Evolutionary conservation across 1,284 basidiomycete species (phyloP).

Genomic region (Ceratobasidium sp.): DNA sequence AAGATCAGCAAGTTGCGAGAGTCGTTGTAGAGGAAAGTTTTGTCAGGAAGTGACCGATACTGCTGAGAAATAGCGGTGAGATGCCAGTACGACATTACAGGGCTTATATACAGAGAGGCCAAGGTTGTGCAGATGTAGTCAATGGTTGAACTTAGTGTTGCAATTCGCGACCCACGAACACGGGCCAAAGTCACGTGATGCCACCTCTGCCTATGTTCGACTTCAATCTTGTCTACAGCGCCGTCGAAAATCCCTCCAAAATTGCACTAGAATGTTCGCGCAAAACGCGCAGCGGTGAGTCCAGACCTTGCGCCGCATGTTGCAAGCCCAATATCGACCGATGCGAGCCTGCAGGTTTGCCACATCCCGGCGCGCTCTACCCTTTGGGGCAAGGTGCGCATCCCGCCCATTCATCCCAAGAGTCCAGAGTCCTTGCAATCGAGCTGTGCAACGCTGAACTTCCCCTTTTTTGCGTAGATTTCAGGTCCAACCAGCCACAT

Average conservation of each 20-base stretch:
- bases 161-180: no score
- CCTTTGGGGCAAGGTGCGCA: no score
- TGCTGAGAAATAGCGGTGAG: background rate
- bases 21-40: background rate
- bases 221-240: background rate
- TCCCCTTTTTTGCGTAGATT: no score
- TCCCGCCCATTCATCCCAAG: no score
- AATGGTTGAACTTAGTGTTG: background rate
- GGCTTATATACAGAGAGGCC: background rate
- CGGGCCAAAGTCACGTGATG: background rate
- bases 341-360: no score
- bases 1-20: background rate
- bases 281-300: background rate
- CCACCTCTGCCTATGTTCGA: background rate
- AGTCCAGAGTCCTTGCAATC: background rate
- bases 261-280: background rate
- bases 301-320: background rate
- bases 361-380: no score
- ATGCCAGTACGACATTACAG: background rate
- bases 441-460: no score
- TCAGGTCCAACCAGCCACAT: no score
- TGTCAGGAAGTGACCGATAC: background rate
- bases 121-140: background rate
- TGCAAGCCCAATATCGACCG: background rate
- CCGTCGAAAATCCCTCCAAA: background rate